A percentile compares a stretch with the other conserved stretches of the same genome.
Evolutionary conservation across 2,329 filamentous ascomycete species (phyloP).

Genomic region (Aspergillus fumigatus): DNA sequence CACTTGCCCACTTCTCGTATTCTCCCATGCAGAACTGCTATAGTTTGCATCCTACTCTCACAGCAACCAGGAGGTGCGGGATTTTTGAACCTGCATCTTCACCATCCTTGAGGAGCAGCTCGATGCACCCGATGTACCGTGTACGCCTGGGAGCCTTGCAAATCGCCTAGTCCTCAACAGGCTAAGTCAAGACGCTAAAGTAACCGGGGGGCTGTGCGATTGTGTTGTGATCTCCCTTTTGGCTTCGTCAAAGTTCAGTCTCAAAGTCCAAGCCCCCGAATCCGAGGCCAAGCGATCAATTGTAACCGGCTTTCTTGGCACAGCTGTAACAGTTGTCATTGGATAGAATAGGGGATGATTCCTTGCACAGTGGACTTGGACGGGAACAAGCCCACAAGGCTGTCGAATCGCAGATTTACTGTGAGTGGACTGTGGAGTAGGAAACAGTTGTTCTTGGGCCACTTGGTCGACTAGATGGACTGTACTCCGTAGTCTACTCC

Average conservation of each 20-base stretch:
- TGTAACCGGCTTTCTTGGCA: background rate
- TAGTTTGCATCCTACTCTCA: background rate
- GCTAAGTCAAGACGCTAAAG: background rate
- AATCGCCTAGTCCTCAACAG: background rate
- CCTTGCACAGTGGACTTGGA: background rate
- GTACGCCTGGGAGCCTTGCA: background rate
- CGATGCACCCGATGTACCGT: background rate
- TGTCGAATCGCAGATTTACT: constrained; percentile 7
- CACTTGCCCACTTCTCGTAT: background rate
- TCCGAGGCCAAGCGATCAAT: background rate
- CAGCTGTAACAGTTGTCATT: background rate
- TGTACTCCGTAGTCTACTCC: background rate
- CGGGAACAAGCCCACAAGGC: constrained; percentile 9
- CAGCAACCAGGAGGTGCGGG: no score
- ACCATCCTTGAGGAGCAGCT: background rate
- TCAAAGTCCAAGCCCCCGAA: background rate
- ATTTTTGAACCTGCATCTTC: background rate
- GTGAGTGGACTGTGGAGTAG: constrained; percentile 5
- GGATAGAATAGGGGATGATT: background rate
- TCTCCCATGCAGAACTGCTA: background rate
- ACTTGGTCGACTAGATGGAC: background rate
- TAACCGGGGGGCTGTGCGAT: background rate
- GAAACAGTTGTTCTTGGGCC: background rate
- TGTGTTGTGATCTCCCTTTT: background rate
- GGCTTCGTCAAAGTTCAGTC: background rate